Percentiles rank a stretch among this genome's conserved stretches.
phyloP scores from a whole-genome alignment of 108 stramenopile species.

The Cylindrotheca closterium region DNA sequence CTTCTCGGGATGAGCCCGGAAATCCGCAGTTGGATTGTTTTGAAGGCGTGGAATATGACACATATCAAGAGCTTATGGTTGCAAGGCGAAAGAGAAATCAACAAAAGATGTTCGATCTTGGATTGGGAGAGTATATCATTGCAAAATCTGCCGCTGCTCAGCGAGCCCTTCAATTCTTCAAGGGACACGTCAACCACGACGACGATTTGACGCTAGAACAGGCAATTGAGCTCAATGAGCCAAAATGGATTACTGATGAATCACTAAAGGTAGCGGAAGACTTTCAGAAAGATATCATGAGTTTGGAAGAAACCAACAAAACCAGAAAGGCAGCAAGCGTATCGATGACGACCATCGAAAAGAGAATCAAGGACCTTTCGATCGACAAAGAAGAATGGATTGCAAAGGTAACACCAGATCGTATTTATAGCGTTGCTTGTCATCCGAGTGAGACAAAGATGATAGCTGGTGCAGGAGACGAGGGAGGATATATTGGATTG shows the following conservation, averaged over 20 bases:
- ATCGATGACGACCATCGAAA: constrained; percentile 10
- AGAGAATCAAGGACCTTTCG: constrained; percentile 40
- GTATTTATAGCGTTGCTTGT: constrained; percentile 65
- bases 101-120: constrained; percentile 41
- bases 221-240: constrained; percentile 49
- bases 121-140: constrained; percentile 39
- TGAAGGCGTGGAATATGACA: constrained; percentile 45
- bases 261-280: constrained; percentile 4
- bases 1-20: too few species aligned
- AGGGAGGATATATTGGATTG: constrained; percentile 65
- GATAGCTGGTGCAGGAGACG: constrained; percentile 73
- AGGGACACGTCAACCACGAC: constrained; percentile 72
- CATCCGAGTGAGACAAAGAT: constrained; percentile 63
- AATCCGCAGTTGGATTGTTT: too few species aligned
- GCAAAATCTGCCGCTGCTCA: neutral
- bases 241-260: constrained; percentile 61
- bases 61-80: constrained; percentile 76
- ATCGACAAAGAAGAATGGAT: constrained; percentile 57
- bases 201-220: constrained; percentile 49
- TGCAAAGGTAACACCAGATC: constrained; percentile 78
- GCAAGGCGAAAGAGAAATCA: constrained; percentile 79
- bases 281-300: neutral
- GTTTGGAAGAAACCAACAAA: neutral
- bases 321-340: constrained; percentile 13
- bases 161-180: constrained; percentile 29